Base-by-base conservation (phyloP, 2,329 filamentous ascomycete species). In the Botrytis fragariae region DNA sequence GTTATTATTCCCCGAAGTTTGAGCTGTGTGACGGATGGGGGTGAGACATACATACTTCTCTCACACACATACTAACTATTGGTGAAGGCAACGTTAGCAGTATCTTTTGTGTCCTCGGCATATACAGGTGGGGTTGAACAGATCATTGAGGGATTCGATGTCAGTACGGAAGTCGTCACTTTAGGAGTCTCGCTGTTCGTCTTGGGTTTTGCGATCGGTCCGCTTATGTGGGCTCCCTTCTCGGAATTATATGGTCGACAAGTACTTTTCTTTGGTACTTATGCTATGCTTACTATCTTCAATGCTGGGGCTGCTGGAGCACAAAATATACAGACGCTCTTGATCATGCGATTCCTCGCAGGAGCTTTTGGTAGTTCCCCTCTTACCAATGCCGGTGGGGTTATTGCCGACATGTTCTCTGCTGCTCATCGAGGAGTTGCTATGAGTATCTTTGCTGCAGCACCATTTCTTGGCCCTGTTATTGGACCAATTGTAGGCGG, bases 281-380 rank as follows among this genome's bases (percentile, higher is more conserved):
- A 89, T 77, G 80, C 85, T 73, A 83, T 84, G n/a, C 84, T 92
- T 72, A 88, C 87, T 2, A 86, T 85, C 1, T 92, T 93, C 79
- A 91, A 88, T 77, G 88, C 86, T 35, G 90, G 85, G 7, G 85
- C 84, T 29, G 87, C 88, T 2, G 90, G 86, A 14, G 83, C 87
- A 0, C 82, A 87, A 73, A 89, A 87, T 76, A 88, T 91, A 74
- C 83, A 83, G 65, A 87, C 87, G 1, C 83, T 93, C 3, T 82
- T 93, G 45, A 85, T 92, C n/a, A 84, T 92, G 57, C 87, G 91
- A 54, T 92, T 93, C 83, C 88, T 92, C 71, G 87, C 87, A 9
- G 89, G 89, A 54, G 82, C 87, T 10, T 91, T 90, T 78, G 89
- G 89, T 16, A 87, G 88, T 1, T 88, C 87, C 12, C 87, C 89